Conservation (phyloP, 441 rosid species). For the Croton setiger region DNA sequence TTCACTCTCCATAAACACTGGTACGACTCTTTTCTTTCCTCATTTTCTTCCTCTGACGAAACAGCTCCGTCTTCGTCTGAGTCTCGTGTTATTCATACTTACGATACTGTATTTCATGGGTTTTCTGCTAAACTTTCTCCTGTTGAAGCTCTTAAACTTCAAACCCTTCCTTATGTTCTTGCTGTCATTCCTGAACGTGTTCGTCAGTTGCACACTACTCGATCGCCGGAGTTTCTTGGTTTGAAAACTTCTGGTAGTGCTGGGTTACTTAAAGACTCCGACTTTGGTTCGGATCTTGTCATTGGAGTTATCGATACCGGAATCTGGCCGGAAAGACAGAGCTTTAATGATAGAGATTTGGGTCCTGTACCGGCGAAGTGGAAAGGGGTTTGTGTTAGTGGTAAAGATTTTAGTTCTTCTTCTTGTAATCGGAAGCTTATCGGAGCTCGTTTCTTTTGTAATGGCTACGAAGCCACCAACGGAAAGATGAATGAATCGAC, state of each 20-base stretch:
- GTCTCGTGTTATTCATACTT: conserved; percentile 53
- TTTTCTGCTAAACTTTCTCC: conserved; percentile 61
- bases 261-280: conserved; percentile 78
- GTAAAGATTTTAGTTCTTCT: conserved; percentile 41
- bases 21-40: conserved; percentile 68
- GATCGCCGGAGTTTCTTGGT: conserved; percentile 89
- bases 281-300: conserved; percentile 93
- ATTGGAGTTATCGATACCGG: conserved; percentile 87
- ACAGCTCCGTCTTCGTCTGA: conserved; percentile 16
- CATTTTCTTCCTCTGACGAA: conserved; percentile 31
- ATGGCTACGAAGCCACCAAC: conserved; percentile 67
- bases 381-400: conserved; percentile 59
- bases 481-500: conserved; percentile 63
- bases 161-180: conserved; percentile 57
- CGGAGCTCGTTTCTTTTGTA: conserved; percentile 70
- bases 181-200: conserved; percentile 60
- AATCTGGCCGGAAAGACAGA: conserved; percentile 74
- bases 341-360: conserved; percentile 67
- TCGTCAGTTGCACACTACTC: conserved; percentile 69
- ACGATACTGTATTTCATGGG: conserved; percentile 82
- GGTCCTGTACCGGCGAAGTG: conserved; percentile 67
- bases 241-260: conserved; percentile 61
- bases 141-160: conserved; percentile 37
- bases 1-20: conserved; percentile 77
- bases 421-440: conserved; percentile 74